Evolutionary conservation across 108 stramenopile genomes (phyloP).

Genomic region (Poteriospumella lacustris): DNA sequence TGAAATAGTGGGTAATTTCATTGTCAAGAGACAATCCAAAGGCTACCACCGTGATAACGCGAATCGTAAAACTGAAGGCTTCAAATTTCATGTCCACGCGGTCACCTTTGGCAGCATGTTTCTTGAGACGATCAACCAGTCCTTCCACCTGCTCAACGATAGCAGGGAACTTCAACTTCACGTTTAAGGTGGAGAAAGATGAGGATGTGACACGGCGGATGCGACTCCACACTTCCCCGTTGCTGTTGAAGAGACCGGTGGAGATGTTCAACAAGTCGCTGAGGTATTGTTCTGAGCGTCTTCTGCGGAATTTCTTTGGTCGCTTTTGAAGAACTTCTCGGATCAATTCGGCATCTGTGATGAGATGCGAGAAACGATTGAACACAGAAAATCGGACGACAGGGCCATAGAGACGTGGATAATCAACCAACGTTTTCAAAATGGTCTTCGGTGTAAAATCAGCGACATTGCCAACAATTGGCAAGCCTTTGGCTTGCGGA

Average conservation of each 20-base stretch:
- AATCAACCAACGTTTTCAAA: too few relatives aligned
- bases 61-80: background rate
- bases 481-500: too few relatives aligned
- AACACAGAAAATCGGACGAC: too few relatives aligned
- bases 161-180: background rate
- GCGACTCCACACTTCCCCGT: background rate
- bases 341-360: background rate
- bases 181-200: background rate
- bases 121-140: background rate
- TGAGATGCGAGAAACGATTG: background rate
- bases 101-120: background rate
- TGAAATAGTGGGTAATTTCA: background rate
- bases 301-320: background rate
- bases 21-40: background rate
- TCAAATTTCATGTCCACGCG: background rate
- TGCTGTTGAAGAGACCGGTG: constrained; percentile 30
- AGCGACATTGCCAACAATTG: too few relatives aligned
- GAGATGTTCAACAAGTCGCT: constrained; percentile 29
- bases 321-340: background rate
- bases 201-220: constrained; percentile 16
- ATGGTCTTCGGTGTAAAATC: too few relatives aligned
- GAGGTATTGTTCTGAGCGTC: background rate
- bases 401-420: too few relatives aligned
- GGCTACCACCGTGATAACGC: background rate
- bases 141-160: background rate